Evolutionary conservation across 495 filamentous ascomycete species (phyloP).

Genomic region (Neurospora pannonica): DNA sequence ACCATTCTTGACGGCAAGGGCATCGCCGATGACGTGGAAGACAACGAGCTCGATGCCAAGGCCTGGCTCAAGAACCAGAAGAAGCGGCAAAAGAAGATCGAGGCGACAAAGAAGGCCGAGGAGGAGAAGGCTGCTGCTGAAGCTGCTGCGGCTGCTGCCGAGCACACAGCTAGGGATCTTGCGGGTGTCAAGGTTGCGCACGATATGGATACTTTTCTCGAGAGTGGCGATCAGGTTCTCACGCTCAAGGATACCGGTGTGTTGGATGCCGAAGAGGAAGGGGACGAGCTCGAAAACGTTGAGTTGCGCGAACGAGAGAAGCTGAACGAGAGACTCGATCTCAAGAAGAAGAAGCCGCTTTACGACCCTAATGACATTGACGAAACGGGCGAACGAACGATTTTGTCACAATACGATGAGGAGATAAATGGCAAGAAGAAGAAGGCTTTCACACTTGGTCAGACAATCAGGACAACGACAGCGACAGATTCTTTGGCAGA

Average conservation of each 20-base stretch:
- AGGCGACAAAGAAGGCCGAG: constrained; percentile 62
- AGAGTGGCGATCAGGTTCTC: constrained; percentile 72
- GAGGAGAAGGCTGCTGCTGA: constrained; percentile 55
- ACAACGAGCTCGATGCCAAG: constrained; percentile 64
- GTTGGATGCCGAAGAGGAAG: constrained; percentile 77
- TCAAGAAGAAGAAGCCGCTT: constrained; percentile 85
- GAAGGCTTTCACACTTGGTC: constrained; percentile 80
- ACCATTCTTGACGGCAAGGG: constrained; percentile 69
- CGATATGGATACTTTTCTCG: constrained; percentile 65
- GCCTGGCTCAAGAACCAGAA: constrained; percentile 79
- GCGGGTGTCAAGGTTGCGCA: constrained; percentile 88
- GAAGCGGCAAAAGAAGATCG: constrained; percentile 84
- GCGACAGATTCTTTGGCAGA: constrained; percentile 50
- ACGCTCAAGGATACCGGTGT: constrained; percentile 86
- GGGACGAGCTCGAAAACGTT: constrained; percentile 85
- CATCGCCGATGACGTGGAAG: constrained; percentile 62
- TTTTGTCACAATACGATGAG: constrained; percentile 88
- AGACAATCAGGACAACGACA: constrained; percentile 59
- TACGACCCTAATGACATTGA: constrained; percentile 77
- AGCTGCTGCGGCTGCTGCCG: constrained; percentile 35
- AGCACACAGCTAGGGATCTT: constrained; percentile 76
- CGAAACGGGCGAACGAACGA: constrained; percentile 51
- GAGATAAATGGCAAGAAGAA: constrained; percentile 88
- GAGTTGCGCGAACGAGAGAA: constrained; percentile 69
- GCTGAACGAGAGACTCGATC: constrained; percentile 62